Base-by-base conservation (phyloP, 352 stramenopile genomes). In the Phytophthora citrophthora region DNA sequence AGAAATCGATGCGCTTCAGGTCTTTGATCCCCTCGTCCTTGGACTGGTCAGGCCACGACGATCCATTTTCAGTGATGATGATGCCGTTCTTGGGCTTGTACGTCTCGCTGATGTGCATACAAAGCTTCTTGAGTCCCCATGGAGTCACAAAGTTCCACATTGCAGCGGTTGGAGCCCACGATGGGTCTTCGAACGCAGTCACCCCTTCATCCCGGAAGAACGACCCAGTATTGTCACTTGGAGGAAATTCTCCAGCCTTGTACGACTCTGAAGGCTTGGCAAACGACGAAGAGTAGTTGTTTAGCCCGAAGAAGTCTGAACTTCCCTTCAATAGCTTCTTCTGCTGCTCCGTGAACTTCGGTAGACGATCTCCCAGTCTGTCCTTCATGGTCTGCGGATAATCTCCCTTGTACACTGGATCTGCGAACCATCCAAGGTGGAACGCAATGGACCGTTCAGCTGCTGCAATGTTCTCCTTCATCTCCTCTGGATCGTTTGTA, bases 281-380 rank as follows among this genome's bases (percentile, higher is more conserved):
- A 48, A 78, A 81, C 23, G 68, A 62, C 9, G 86, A 88, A 44
- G 79, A 86, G 77, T 99, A 99, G 70, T 98, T 91, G 80, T 98
- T 99, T 4, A 99, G 70, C 0, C 91, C 95, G 41, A 99, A 91
- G 77, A 98, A 98, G 59, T 99, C 96, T 32, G 65, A 78, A 43
- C 84, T 97, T 31, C 81, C 85, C 32, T 86, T 83, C 20, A 99
- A 54, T 12, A 92, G 50, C 44, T 80, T 74, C 54, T 89, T 80
- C 64, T 98, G 81, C 12, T 90, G 69, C 29, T 81, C 70, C 36
- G 94, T 98, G 72, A 98, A 98, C 50, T 62, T 61, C 4, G 95
- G 95, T 32, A 99, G 69, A 8, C 91, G 81, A 32, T 79, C 74
- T 16, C 91, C 89, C 11, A 92, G 67, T 56, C 84, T 76, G 46